A percentile compares a stretch with the other conserved stretches of the same genome.
Evolutionary conservation across 2,329 filamentous ascomycete genomes (phyloP).

Genomic region (Paraphoma sp.): DNA sequence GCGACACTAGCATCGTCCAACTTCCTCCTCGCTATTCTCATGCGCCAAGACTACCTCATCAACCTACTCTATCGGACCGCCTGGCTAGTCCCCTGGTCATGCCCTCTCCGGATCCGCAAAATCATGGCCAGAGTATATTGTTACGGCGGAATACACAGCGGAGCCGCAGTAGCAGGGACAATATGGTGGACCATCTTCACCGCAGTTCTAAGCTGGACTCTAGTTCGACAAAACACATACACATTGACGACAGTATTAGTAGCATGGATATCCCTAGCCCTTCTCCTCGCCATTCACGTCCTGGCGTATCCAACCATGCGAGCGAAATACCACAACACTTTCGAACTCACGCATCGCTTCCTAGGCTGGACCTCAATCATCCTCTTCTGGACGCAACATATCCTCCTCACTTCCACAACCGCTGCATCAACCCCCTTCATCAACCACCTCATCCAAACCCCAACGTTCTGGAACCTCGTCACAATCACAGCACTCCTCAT

Average conservation of each 20-base stretch:
- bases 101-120: constrained; percentile 31
- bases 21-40: constrained; percentile 32
- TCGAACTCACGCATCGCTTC: constrained; percentile 45
- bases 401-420: constrained; percentile 19
- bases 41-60: constrained; percentile 42
- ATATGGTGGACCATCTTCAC: constrained; percentile 54
- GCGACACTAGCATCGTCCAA: constrained; percentile 44
- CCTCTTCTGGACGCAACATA: constrained; percentile 37
- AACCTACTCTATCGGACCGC: constrained; percentile 38
- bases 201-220: constrained; percentile 35
- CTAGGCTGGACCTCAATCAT: constrained; percentile 39
- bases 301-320: constrained; percentile 35
- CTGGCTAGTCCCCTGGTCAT: constrained; percentile 37
- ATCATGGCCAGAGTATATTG: constrained; percentile 37
- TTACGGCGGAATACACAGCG: constrained; percentile 45
- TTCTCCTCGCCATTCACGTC: constrained; percentile 32
- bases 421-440: neutral
- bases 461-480: constrained; percentile 69
- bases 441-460: constrained; percentile 14
- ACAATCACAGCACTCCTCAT: constrained; percentile 69
- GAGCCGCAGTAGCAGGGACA: constrained; percentile 38
- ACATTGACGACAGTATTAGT: constrained; percentile 22
- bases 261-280: constrained; percentile 23
- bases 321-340: constrained; percentile 34
- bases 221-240: constrained; percentile 12